phyloP scores from a whole-genome alignment of 192 early-diverging fungal genomes.

The Funneliformis mosseae region DNA sequence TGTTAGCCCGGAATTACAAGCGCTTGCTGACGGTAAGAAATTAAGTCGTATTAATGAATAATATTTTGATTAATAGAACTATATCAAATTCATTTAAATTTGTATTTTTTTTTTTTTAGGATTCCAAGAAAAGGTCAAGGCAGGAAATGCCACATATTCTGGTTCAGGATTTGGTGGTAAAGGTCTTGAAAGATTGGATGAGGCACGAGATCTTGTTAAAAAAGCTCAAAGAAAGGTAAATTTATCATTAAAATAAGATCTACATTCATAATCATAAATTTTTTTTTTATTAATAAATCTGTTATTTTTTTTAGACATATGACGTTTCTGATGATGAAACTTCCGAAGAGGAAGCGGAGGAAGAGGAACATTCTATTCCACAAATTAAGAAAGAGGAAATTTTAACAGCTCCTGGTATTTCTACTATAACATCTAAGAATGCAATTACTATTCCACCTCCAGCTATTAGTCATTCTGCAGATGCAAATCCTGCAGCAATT shows the following conservation, averaged over 20 bases:
- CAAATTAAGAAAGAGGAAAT: conserved; percentile 47
- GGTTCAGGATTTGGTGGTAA: conserved; percentile 94
- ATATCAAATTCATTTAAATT: conserved; percentile 25
- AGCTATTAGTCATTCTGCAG: conserved; percentile 3
- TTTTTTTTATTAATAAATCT: neutral
- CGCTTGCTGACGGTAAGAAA: conserved; percentile 64
- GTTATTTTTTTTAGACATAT: conserved; percentile 51
- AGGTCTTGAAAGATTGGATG: conserved; percentile 92
- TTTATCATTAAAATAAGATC: neutral
- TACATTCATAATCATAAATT: neutral
- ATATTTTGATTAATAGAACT: conserved; percentile 33
- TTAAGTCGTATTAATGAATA: conserved; percentile 22
- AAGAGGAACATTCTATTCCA: conserved; percentile 47
- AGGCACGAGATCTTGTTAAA: conserved; percentile 86
- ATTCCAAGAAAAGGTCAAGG: conserved; percentile 79
- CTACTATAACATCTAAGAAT: neutral
- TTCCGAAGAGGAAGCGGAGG: conserved; percentile 61
- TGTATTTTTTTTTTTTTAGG: neutral
- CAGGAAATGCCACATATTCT: conserved; percentile 68
- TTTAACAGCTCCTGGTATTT: conserved; percentile 27
- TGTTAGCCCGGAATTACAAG: conserved; percentile 77
- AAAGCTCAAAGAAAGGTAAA: conserved; percentile 85
- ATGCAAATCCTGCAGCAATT: conserved; percentile 5
- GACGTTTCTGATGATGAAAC: conserved; percentile 72
- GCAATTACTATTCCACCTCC: conserved; percentile 6